Evolutionary conservation across 2,329 filamentous ascomycete genomes (phyloP), one percentile per base, ranked within the genome.

Genomic region (Aspergillus brasiliensis): DNA sequence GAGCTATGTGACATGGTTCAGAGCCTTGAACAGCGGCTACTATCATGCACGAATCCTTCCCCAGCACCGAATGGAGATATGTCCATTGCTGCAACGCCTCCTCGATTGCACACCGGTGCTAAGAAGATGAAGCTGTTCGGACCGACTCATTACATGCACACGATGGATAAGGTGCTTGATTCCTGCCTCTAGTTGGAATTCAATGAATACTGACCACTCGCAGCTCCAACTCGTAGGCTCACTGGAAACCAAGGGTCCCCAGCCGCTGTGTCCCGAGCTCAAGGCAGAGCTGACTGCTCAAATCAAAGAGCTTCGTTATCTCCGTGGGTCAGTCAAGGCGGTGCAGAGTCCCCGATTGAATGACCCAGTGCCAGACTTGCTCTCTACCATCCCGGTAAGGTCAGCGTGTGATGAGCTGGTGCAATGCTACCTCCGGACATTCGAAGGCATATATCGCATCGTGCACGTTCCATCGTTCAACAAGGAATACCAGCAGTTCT

Each of bases 391-490:
- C 6, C 70, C 69, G 3, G 4, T 57, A 3, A 60, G 56, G 28
- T 37, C 55, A 0, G 52, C 66, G 8, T 70, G 69, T 25, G 62
- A 72, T 47, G 58, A 70, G 27, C 57, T 72, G 4, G 63, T 69
- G 3, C 60, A 65, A 8, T 58, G 65, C 51, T 72, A 71, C 40
- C 38, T 72, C 15, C 62, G 68, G 17, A 72, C 67, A 3, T 70
- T 77, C 37, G 74, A 74, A 49, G 59, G 68, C 11, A 65, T 69
- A 7, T 73, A 74, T 56, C 69, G 72, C 37, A 66, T 77, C 1
- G 23, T 76, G 7, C 74, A 78, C 62, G 31, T 72, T 8, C 74
- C 74, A 3, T 67, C 69, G 2, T 77, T 77, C 56, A 67, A 65
- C 60, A 58, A 57, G 19, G 71, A 76, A 23, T 77, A 76, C 44